A percentile compares a stretch with the other conserved stretches of the same genome.
These are phyloP conservation scores for Akanthomyces dipterigenus DNA, from an alignment of 2,329 filamentous ascomycete genomes.

Conservation along the genomic window DNA sequence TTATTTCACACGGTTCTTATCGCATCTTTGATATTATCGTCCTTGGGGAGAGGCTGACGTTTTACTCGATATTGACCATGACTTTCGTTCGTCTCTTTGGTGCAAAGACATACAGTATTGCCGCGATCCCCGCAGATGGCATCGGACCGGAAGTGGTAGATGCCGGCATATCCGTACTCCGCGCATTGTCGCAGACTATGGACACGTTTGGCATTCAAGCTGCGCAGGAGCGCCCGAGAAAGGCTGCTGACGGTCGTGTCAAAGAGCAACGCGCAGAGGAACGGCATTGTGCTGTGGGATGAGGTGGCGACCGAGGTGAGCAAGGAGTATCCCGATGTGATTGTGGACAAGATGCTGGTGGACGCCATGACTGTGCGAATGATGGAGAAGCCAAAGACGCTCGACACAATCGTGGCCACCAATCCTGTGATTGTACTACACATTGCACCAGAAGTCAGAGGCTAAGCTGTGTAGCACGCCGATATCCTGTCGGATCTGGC, in stretches of 20 bases:
- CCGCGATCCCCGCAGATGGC: conserved; percentile 56
- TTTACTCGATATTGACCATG: neutral
- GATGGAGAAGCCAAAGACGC: conserved; percentile 50
- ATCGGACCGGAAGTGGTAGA: conserved; percentile 58
- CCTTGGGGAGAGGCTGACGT: too few species aligned
- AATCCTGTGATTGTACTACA: conserved; percentile 41
- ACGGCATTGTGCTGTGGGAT: conserved; percentile 64
- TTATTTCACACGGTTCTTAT: too few species aligned
- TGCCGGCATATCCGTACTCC: conserved; percentile 53
- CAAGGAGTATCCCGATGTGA: conserved; percentile 53
- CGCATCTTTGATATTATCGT: too few species aligned
- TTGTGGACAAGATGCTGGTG: conserved; percentile 58
- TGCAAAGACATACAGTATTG: conserved; percentile 42
- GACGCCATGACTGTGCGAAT: conserved; percentile 61
- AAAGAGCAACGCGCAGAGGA: conserved; percentile 59
- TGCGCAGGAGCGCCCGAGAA: conserved; percentile 48
- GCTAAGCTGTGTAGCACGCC: conserved; percentile 31
- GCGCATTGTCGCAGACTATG: conserved; percentile 43
- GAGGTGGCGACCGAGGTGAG: conserved; percentile 50
- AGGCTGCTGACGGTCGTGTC: conserved; percentile 56
- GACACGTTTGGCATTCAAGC: conserved; percentile 54
- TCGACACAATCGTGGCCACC: conserved; percentile 59
- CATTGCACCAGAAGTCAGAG: neutral
- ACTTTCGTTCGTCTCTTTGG: conserved; percentile 11
- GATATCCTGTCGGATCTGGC: conserved; percentile 67